Conservation (phyloP, 345 rosid genomes). For the Lepidium sativum region DNA sequence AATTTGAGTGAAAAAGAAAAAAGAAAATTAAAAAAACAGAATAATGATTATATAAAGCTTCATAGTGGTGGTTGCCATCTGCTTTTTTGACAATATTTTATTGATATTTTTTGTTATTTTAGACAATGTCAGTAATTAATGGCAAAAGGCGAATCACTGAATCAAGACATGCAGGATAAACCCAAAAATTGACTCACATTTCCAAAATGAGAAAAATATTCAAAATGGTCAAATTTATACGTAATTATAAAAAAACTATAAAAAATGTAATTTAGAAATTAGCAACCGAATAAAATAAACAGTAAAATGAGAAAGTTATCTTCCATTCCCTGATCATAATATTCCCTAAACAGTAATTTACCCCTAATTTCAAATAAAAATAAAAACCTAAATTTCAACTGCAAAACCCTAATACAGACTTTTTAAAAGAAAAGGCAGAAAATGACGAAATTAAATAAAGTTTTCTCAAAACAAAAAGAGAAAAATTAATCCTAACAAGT, state of each 20-base stretch:
- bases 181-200: conserved; percentile 7
- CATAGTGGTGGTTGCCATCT: not conserved
- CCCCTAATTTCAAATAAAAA: conserved; percentile 22
- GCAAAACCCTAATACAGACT: conserved; percentile 27
- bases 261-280: not conserved
- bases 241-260: not conserved
- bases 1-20: not conserved
- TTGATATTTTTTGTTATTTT: not conserved
- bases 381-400: conserved; percentile 15
- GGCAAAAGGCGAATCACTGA: conserved; percentile 14
- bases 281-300: not conserved
- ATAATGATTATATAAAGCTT: not conserved
- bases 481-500: conserved; percentile 3
- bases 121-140: conserved; percentile 4
- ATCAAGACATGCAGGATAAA: conserved; percentile 6
- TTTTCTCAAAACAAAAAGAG: not conserved
- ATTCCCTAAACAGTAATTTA: conserved; percentile 28
- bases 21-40: not conserved
- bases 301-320: conserved; percentile 19
- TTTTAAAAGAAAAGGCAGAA: not conserved
- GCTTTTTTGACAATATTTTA: not conserved
- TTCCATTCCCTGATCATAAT: conserved; percentile 19
- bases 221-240: not conserved
- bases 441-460: not conserved
- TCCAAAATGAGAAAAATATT: not conserved